phyloP scores from a whole-genome alignment of 305 asterid species.

The Petunia hybrid region DNA sequence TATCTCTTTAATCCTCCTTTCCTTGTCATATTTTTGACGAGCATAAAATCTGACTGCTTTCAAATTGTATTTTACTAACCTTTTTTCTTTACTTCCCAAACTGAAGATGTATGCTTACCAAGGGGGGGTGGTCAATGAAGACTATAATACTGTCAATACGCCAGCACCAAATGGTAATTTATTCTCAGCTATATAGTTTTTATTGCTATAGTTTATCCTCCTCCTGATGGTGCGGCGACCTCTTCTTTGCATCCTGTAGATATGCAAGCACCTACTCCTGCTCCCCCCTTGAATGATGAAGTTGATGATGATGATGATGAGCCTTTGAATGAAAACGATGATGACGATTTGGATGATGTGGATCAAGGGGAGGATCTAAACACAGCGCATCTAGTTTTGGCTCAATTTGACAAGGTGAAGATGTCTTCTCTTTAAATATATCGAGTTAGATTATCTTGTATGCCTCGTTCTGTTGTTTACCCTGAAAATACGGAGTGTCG shows the following conservation, averaged over 20 bases:
- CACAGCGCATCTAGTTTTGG: slow-evolving; percentile 86
- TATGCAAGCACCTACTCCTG: slow-evolving; percentile 91
- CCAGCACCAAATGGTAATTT: slow-evolving; percentile 64
- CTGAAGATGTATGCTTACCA: slow-evolving; percentile 85
- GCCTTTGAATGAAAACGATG: slow-evolving; percentile 93
- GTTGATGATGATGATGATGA: slow-evolving; percentile 86
- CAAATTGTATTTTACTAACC: slow-evolving; percentile 34
- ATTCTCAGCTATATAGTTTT: slow-evolving; percentile 12
- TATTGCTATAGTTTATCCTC: slow-evolving; percentile 5
- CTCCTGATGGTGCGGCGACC: slow-evolving; percentile 33
- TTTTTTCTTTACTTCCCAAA: slow-evolving; percentile 38
- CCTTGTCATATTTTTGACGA: neutral
- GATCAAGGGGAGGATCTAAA: slow-evolving; percentile 86
- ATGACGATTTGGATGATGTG: slow-evolving; percentile 87
- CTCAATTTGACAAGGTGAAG: slow-evolving; percentile 92
- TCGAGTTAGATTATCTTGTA: slow-evolving; percentile 4
- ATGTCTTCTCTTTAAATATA: slow-evolving; percentile 9
- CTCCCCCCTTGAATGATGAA: slow-evolving; percentile 68
- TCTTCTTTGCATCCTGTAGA: slow-evolving; percentile 49
- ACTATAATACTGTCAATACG: slow-evolving; percentile 88
- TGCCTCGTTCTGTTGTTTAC: neutral
- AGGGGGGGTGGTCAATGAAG: slow-evolving; percentile 88
- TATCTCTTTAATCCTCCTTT: neutral
- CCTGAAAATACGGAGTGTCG: neutral
- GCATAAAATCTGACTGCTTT: neutral